Evolutionary conservation across 1,139 yeast species (phyloP).

Genomic region (Hemisphaericaspora lyxosophila): DNA sequence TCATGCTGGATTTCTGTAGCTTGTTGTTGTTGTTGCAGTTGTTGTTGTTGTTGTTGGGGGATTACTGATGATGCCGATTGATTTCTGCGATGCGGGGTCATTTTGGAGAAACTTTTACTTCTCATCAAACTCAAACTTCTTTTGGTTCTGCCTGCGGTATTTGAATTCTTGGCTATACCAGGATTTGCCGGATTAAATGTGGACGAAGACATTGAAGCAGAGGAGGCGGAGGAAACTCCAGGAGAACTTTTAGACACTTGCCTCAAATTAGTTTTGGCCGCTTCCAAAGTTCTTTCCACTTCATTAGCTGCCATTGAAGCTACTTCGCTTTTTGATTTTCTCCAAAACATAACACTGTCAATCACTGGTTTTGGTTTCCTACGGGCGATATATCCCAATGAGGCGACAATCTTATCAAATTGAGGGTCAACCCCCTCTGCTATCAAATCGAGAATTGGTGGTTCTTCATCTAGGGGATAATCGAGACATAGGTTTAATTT

Average conservation of each 20-base stretch:
- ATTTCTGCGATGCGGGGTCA: conserved; percentile 36
- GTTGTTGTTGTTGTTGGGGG: conserved; percentile 2
- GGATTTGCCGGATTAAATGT: conserved; percentile 13
- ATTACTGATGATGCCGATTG: conserved; percentile 33
- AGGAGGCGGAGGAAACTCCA: neutral
- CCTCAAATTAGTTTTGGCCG: conserved; percentile 21
- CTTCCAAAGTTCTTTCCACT: conserved; percentile 42
- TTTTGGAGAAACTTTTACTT: conserved; percentile 38
- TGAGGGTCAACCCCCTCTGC: conserved; percentile 85
- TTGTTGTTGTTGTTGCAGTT: conserved; percentile 9
- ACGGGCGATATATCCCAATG: conserved; percentile 87
- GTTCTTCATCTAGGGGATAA: conserved; percentile 68
- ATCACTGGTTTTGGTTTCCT: conserved; percentile 93
- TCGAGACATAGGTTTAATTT: conserved; percentile 75
- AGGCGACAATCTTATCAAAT: conserved; percentile 80
- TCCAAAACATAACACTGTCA: conserved; percentile 98
- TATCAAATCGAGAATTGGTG: conserved; percentile 76
- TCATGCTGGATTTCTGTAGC: conserved; percentile 11
- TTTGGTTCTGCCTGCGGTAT: conserved; percentile 25
- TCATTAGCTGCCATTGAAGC: conserved; percentile 73
- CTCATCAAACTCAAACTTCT: conserved; percentile 45
- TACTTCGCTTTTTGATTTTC: conserved; percentile 84
- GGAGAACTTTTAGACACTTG: conserved; percentile 3
- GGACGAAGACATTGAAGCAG: conserved; percentile 2
- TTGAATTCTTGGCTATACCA: conserved; percentile 17